Base-by-base conservation (phyloP, 75 land plant genomes). In the Adiantum capillusveneris region DNA sequence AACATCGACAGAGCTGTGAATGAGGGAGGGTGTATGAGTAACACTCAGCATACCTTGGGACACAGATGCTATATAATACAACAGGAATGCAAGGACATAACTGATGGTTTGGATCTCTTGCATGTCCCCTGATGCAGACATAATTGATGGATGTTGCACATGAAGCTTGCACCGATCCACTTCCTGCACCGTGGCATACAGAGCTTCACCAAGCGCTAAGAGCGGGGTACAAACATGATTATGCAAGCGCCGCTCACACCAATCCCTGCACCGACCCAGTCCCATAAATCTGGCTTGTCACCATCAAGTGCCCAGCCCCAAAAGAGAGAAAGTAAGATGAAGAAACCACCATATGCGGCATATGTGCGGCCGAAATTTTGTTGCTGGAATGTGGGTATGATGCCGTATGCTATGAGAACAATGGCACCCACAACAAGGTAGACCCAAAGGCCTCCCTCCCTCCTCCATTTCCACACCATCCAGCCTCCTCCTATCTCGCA, bases 401-500 rank as follows among this genome's bases (percentile, higher is more conserved):
- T 58, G 11, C 80, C 80, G 37, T 77, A 77, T 7, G 62, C 26
- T 11, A 77, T 62, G 20, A 77, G 58, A 18, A 68, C 26, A 11
- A 58, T 13, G 22, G 50, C 57, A 11, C 80, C 80, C 26, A 74
- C 25, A 22, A 74, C 24, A 31, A 77, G 62, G 58, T 57, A 77
- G 7, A 36, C 63, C 80, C 80, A 77, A 25, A 55, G 53, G 80
- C 80, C 77, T 0, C 53, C 67, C 20, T 61, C 72, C 31, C 52
- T 74, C 48, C 80, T 20, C 78, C 78, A 74, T 50, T 77, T 77
- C 80, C 80, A 77, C 1, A 77, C 72, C 31, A 77, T 7, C 80
- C 80, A 77, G 2, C 80, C 80, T 20, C 80, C 79, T 5, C 72
- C 79, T 11, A 77, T 74, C 72, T 77, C 80, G 42, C 79, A 77